phyloP scores from a whole-genome alignment of 352 stramenopile species.

The Plasmopara viticola region DNA sequence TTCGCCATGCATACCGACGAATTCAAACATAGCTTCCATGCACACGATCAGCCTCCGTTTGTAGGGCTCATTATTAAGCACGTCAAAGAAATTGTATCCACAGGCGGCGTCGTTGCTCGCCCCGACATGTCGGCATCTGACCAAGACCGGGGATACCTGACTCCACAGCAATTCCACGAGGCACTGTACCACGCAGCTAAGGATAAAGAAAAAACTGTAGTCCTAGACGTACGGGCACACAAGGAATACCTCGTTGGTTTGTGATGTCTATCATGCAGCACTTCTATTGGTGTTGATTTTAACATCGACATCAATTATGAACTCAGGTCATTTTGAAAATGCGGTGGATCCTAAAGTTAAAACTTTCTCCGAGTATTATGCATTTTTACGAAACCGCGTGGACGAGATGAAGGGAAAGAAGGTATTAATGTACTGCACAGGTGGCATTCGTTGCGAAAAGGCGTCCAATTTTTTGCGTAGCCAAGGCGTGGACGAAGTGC shows the following conservation, averaged over 20 bases:
- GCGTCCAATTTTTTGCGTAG: constrained; percentile 61
- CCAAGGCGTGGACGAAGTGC: constrained; percentile 46
- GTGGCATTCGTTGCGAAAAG: constrained; percentile 73
- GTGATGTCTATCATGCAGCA: not conserved
- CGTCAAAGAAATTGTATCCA: constrained; percentile 76
- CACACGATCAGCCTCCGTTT: constrained; percentile 35
- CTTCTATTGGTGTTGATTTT: not conserved
- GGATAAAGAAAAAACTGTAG: constrained; percentile 42
- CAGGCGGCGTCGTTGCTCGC: constrained; percentile 37
- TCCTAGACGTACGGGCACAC: constrained; percentile 56
- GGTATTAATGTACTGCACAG: constrained; percentile 76
- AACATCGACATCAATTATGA: constrained; percentile 1
- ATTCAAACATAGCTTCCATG: constrained; percentile 68
- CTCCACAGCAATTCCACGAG: constrained; percentile 69
- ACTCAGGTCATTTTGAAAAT: constrained; percentile 54
- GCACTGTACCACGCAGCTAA: constrained; percentile 38
- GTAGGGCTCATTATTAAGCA: constrained; percentile 65
- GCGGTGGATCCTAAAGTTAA: constrained; percentile 61
- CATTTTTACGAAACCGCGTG: constrained; percentile 50
- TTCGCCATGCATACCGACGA: constrained; percentile 57
- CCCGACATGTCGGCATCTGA: constrained; percentile 54
- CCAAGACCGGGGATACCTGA: constrained; percentile 58
- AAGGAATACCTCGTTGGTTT: constrained; percentile 49
- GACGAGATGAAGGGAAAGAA: constrained; percentile 66
- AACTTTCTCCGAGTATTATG: constrained; percentile 74